A percentile compares a stretch with the other conserved stretches of the same genome.
These are phyloP conservation scores for Suillus discolor DNA, from an alignment of 768 basidiomycete genomes.

Conservation along the genomic window DNA sequence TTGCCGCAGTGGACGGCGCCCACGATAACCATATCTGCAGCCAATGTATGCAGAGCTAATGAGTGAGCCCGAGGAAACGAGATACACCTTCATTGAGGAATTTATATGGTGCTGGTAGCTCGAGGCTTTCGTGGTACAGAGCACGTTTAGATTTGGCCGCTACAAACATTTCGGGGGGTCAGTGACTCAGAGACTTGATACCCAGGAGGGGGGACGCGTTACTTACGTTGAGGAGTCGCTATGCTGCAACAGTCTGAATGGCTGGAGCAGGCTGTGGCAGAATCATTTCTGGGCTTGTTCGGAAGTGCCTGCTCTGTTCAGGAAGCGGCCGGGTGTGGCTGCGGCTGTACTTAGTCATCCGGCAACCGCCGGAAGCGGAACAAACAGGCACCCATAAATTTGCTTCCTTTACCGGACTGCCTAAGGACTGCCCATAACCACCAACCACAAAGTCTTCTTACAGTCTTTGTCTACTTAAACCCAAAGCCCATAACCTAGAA, in stretches of 20 bases:
- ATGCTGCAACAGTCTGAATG: neutral
- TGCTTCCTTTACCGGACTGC: conserved; percentile 9
- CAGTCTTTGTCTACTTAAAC: conserved; percentile 3
- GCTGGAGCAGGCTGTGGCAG: neutral
- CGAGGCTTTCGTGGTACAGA: neutral
- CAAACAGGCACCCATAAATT: conserved; percentile 35
- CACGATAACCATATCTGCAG: neutral
- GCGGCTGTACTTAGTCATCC: neutral
- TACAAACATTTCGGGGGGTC: neutral
- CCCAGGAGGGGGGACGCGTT: neutral
- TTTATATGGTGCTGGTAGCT: neutral
- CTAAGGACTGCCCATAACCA: conserved; percentile 8
- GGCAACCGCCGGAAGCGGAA: conserved; percentile 21
- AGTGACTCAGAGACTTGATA: no score
- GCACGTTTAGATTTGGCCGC: neutral
- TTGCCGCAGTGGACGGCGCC: neutral
- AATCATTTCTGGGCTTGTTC: no score
- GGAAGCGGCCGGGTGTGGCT: no score
- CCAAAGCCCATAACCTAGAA: conserved; percentile 7
- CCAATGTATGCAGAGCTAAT: neutral
- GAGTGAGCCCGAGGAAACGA: neutral
- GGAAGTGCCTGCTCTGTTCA: no score
- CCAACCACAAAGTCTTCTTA: neutral
- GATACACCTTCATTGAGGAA: neutral
- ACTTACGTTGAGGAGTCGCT: neutral